phyloP scores from a whole-genome alignment of 2,329 filamentous ascomycete species.

The Diplodia sapinea region DNA sequence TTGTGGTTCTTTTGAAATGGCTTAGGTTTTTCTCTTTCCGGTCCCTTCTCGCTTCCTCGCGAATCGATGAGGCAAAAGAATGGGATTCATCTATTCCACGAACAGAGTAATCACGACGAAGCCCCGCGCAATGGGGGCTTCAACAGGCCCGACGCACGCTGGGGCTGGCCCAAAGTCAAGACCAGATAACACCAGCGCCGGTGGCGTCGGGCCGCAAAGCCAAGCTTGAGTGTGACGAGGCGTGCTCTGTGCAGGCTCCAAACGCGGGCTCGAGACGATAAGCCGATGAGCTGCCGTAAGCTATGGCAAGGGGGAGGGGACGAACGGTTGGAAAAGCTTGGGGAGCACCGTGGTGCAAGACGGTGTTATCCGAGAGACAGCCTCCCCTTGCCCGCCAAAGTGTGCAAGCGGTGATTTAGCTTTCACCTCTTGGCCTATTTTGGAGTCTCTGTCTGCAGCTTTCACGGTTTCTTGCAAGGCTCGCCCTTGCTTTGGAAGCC shows the following conservation, averaged over 20 bases:
- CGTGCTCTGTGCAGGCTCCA: conserved; percentile 5
- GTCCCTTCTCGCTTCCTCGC: neutral
- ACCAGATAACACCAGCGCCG: neutral
- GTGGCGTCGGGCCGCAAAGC: neutral
- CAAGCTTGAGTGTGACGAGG: conserved; percentile 25
- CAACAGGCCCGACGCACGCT: neutral
- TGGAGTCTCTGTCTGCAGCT: neutral
- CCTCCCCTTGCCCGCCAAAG: neutral
- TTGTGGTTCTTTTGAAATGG: conserved; percentile 15
- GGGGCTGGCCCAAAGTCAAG: conserved; percentile 7
- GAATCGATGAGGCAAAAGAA: neutral
- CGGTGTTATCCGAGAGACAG: neutral
- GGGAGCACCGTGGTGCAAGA: neutral
- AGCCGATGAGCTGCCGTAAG: neutral
- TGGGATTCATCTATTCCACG: conserved; percentile 17
- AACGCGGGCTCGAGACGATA: neutral
- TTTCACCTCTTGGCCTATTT: neutral
- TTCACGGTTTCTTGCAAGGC: neutral
- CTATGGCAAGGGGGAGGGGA: neutral
- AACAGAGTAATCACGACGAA: conserved; percentile 3
- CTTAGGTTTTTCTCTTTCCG: conserved; percentile 19
- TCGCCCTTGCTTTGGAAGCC: neutral
- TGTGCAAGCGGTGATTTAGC: neutral
- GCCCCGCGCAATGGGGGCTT: conserved; percentile 20
- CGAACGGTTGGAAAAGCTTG: too few relatives aligned